These are phyloP conservation scores for Malus domestica DNA, from an alignment of 306 rosid species.

Conservation along the genomic window ASM211411v1 NC_041794.1:34343001-34343500, in stretches of 20 bases:
- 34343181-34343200: too few relatives aligned
- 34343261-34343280: background rate
- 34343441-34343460: conserved; percentile 8
- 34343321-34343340: background rate
- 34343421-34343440: conserved; percentile 11
- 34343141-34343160: too few relatives aligned
- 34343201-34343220: too few relatives aligned
- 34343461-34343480: background rate
- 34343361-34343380: conserved; percentile 10
- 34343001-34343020: too few relatives aligned
- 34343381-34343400: background rate
- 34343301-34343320: conserved; percentile 1
- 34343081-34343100: too few relatives aligned
- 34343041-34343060: too few relatives aligned
- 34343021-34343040: too few relatives aligned
- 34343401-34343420: conserved; percentile 1
- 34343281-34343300: background rate
- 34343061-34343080: too few relatives aligned
- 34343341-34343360: background rate
- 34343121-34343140: too few relatives aligned
- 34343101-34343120: too few relatives aligned
- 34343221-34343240: background rate
- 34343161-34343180: too few relatives aligned
- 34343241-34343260: background rate
- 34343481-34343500: background rate